Evolutionary conservation across 805 yeast species (phyloP), one percentile per base, ranked within the genome.

Genomic region (Isabelozyma gotoi): DNA sequence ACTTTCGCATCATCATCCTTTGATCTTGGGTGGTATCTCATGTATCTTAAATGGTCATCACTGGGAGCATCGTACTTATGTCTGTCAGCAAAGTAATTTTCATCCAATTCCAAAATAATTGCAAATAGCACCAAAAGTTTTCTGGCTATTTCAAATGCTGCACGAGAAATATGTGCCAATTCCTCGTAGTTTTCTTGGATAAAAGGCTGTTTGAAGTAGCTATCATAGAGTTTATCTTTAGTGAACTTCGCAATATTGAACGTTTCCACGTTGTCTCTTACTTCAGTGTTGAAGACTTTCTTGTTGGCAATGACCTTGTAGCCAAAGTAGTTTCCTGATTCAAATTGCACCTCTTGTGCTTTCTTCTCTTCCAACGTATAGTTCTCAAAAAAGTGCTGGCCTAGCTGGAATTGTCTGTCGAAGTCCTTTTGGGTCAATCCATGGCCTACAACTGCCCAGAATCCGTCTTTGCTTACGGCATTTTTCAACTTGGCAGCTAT

Each of bases 191-290:
- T 52, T 18, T 53, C 48, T 21, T 61, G 56, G 19, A 62, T 51
- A 40, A 62, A 54, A n/a, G 51, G 45, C 19, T 53, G 55, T 29
- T 51, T 47, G 40, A 42, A 52, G 40, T 46, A 55, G 19, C 49
- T 41, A 10, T 54, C 59, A 34, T 50, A 57, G 16, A 44, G 44
- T 5, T 50, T 50, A 31, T 50, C 51, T 24, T 51, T 45, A 29
- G 62, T 60, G 53, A 65, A 63, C 43, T 65, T 65, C 21, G 70
- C 65, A 31, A 65, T 58, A 41, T 63, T 65, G 42, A 62, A 51
- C 0, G 61, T 58, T 43, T 65, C 68, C 3, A 59, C 53, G 38
- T 62, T 59, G 39, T 65, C 68, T 16, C 39, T 45, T 3, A 63
- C 65, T 3, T 58, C 59, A 1, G 64, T 59, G 3, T 57, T 63